Conservation (phyloP, 1,284 basidiomycete species). For the Pholiota adiposa region DNA sequence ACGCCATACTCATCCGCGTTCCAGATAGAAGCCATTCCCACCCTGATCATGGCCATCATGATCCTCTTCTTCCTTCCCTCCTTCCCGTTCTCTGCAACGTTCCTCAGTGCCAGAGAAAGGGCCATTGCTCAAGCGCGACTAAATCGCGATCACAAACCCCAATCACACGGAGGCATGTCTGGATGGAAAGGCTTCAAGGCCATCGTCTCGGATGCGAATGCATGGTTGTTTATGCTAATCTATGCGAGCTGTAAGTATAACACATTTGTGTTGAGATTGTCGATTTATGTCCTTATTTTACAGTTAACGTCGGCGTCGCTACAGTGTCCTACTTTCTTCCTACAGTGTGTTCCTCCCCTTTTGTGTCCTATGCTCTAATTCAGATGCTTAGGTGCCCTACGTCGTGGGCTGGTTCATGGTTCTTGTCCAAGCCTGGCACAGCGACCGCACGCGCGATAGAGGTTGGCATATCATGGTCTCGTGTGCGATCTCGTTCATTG, state of each 20-base stretch:
- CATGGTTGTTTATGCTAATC: conserved; percentile 54
- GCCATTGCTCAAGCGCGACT: conserved; percentile 60
- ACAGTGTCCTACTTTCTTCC: conserved; percentile 61
- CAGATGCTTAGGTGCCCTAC: conserved; percentile 60
- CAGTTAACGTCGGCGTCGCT: conserved; percentile 60
- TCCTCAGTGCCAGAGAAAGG: conserved; percentile 47
- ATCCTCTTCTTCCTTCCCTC: conserved; percentile 51
- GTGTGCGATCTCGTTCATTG: conserved; percentile 45
- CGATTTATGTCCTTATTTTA: neutral
- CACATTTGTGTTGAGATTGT: neutral
- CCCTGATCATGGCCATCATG: conserved; percentile 49
- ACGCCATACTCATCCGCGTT: neutral
- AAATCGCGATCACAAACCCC: conserved; percentile 56
- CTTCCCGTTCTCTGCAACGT: conserved; percentile 44
- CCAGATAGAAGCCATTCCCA: conserved; percentile 58
- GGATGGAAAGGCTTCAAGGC: conserved; percentile 59
- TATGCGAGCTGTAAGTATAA: conserved; percentile 53
- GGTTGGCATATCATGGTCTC: conserved; percentile 59
- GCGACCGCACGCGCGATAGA: conserved; percentile 53
- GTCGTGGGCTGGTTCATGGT: conserved; percentile 58
- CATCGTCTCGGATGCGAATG: conserved; percentile 48
- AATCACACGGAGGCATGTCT: conserved; percentile 59
- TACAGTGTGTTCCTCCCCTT: conserved; percentile 43
- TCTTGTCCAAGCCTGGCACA: conserved; percentile 55
- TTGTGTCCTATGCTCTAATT: conserved; percentile 60